These are phyloP conservation scores for Calonectria multiphialidica DNA, from an alignment of 2,329 filamentous ascomycete genomes.

Conservation along the genomic window DNA sequence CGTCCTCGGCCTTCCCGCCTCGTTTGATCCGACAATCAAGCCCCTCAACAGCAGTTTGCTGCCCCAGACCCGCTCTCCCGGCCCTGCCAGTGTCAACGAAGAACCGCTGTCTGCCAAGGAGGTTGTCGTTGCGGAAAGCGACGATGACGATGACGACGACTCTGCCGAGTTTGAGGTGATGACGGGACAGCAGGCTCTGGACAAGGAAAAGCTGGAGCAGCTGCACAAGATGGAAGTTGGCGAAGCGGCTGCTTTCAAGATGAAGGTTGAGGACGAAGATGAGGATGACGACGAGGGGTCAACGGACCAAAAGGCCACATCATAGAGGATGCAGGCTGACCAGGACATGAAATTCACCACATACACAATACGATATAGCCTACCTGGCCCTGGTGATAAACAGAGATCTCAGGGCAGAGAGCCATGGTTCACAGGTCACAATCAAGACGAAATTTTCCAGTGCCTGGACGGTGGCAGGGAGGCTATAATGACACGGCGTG, in stretches of 20 bases:
- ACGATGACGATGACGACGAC: slow-evolving; percentile 54
- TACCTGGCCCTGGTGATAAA: background rate
- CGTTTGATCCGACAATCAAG: slow-evolving; percentile 74
- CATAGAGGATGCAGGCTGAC: slow-evolving; percentile 46
- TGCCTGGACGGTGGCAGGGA: background rate
- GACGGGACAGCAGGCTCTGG: slow-evolving; percentile 57
- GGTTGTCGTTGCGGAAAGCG: slow-evolving; percentile 53
- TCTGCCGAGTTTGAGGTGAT: slow-evolving; percentile 60
- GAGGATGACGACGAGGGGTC: slow-evolving; percentile 53
- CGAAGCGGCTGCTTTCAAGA: slow-evolving; percentile 65
- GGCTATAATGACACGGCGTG: background rate
- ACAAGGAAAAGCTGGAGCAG: slow-evolving; percentile 61
- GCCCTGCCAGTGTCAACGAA: slow-evolving; percentile 33
- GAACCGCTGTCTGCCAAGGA: slow-evolving; percentile 39
- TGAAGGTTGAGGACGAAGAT: slow-evolving; percentile 53
- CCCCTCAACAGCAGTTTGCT: slow-evolving; percentile 55
- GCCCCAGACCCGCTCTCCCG: slow-evolving; percentile 26
- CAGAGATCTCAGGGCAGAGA: background rate
- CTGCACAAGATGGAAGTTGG: slow-evolving; percentile 72
- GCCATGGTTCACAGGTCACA: background rate
- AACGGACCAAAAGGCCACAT: slow-evolving; percentile 42
- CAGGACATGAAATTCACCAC: background rate
- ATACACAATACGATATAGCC: background rate
- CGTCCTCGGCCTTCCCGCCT: slow-evolving; percentile 71
- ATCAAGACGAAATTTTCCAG: background rate